Evolutionary conservation across 106 monocot genomes (phyloP).

Genomic region (Gastrodia elata): DNA sequence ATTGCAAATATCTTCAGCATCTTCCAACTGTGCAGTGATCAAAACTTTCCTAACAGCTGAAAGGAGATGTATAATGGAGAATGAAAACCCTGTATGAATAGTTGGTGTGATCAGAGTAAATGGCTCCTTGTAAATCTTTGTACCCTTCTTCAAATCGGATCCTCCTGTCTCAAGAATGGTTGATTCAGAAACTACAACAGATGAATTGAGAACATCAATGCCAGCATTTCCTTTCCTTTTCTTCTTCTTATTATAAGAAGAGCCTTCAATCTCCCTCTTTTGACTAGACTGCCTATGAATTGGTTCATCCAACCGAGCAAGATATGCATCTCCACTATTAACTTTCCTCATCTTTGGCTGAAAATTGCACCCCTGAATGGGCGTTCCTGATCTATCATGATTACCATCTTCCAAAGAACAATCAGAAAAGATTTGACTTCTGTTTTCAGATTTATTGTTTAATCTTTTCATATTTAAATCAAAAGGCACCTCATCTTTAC

Average conservation of each 20-base stretch:
- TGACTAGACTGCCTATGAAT: conserved; percentile 22
- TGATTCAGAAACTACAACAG: conserved; percentile 11
- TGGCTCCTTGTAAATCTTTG: conserved; percentile 39
- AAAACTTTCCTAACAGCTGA: conserved; percentile 77
- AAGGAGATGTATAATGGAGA: conserved; percentile 92
- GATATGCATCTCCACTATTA: conserved; percentile 21
- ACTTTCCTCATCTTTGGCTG: conserved; percentile 49
- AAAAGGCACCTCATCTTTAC: conserved; percentile 16
- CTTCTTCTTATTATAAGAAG: conserved; percentile 40
- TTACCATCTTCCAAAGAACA: conserved; percentile 14
- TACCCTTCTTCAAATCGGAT: conserved; percentile 31
- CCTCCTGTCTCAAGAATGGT: conserved; percentile 22
- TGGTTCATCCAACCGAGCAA: conserved; percentile 22
- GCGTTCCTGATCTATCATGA: conserved; percentile 22
- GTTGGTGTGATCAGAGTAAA: conserved; percentile 76
- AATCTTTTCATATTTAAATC: conserved; percentile 13
- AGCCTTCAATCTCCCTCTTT: conserved; percentile 27
- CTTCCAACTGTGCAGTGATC: conserved; percentile 41
- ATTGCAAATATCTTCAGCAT: conserved; percentile 15
- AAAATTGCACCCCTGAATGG: conserved; percentile 28
- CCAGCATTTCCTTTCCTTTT: conserved; percentile 49
- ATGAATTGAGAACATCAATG: conserved; percentile 12
- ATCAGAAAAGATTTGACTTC: conserved; percentile 8
- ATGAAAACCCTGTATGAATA: conserved; percentile 86
- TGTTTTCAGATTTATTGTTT: conserved; percentile 16